Conservation (phyloP, 306 rosid genomes). For the Purshia tridentata region DNA sequence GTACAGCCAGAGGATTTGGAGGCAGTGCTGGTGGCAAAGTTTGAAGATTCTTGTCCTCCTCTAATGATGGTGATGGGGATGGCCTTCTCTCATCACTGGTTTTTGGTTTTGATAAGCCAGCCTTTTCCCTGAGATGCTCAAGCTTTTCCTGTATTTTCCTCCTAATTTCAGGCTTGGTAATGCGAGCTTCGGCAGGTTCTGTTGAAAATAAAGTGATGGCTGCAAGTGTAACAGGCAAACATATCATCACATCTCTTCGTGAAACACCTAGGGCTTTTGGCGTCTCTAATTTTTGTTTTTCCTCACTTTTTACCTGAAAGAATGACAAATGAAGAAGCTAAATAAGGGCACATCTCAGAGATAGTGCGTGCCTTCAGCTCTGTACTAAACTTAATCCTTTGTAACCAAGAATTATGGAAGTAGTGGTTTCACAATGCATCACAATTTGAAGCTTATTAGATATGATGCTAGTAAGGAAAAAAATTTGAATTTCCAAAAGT, state of each 20-base stretch:
- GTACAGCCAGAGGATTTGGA: not conserved
- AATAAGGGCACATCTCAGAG: not conserved
- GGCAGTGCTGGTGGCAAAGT: not conserved
- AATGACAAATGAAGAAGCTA: not conserved
- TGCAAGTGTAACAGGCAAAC: slow-evolving; percentile 20
- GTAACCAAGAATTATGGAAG: not conserved
- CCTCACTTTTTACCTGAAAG: slow-evolving; percentile 26
- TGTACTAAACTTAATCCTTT: not conserved
- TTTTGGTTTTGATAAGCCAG: slow-evolving; percentile 30
- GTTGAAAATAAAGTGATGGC: not conserved
- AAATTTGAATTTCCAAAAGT: not conserved
- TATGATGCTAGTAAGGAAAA: not conserved
- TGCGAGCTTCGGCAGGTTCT: slow-evolving; percentile 30
- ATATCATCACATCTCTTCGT: slow-evolving; percentile 30
- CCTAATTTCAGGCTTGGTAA: slow-evolving; percentile 29
- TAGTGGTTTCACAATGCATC: not conserved
- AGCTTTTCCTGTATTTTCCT: slow-evolving; percentile 29
- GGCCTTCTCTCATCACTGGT: not conserved
- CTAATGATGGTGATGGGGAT: not conserved
- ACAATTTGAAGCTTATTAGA: not conserved
- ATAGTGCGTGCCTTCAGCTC: not conserved
- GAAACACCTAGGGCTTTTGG: slow-evolving; percentile 13
- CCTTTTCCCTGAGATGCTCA: slow-evolving; percentile 30
- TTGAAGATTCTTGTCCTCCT: slow-evolving; percentile 1
- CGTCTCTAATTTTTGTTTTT: not conserved